Evolutionary conservation across 1,284 basidiomycete genomes (phyloP), one percentile per base, ranked within the genome.

Genomic region (Erythrobasidium hasegawianum): DNA sequence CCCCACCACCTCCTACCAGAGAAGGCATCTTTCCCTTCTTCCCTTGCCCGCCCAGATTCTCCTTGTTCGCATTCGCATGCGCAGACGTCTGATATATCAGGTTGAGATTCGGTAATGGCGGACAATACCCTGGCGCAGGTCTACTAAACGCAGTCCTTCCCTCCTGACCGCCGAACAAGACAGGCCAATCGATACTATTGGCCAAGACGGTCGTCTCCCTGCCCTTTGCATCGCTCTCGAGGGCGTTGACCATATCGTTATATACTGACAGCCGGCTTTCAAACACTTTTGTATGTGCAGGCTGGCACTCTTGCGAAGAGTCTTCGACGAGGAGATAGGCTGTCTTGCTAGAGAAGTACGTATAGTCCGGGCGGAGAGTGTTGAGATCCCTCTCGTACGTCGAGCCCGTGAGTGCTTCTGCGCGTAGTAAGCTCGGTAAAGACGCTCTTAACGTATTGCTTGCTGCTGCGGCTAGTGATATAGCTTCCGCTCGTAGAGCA

Each of bases 311-410:
- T 68, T 87, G 84, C 5, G 84, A 86, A 67, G 91, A 84, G 74
- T 98, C 96, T 76, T 97, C 94, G 26, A 98, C 85, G 45, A 98
- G 83, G 29, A 97, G 82, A 76, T 90, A 97, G 75, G 83, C 86
- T 64, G 83, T 85, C 54, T 84, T 83, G 60, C 87, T 86, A 29
- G 84, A 80, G 78, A 98, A 98, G 77, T 98, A 99, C 71, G 85
- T 85, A 75, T 85, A 93, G 77, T 95, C 91, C 68, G 88, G 85
- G 53, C 93, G 85, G 64, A 86, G 88, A 59, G 94, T 89, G 11
- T 84, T 86, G 1, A 90, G 87, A 78, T 98, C 96, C 45, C 94
- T 87, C 79, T 99, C 96, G 3, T 85, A 79, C 0, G 80, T 87
- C 1, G 87, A 88, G 52, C 96, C 96, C 72, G 92, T 86, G 43